phyloP scores from a whole-genome alignment of 352 stramenopile genomes.

The Globisporangium recalcitrans region DNA sequence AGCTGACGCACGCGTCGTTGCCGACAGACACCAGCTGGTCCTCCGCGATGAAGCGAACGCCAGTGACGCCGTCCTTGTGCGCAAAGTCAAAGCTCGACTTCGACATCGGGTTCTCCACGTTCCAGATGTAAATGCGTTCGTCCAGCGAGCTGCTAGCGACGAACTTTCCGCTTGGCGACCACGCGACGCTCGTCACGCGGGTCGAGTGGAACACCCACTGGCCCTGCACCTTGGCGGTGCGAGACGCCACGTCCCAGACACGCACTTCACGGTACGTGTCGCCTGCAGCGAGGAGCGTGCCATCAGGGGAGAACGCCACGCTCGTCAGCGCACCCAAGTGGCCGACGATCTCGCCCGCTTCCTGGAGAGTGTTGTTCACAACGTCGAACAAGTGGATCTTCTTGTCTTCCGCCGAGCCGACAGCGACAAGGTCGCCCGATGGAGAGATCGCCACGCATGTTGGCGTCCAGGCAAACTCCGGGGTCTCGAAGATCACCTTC shows the following conservation, averaged over 20 bases:
- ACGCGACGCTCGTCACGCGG: conserved; percentile 90
- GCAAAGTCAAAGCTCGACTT: conserved; percentile 73
- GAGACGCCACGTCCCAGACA: conserved; percentile 83
- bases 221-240: conserved; percentile 83
- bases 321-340: conserved; percentile 73
- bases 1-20: conserved; percentile 80
- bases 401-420: conserved; percentile 80
- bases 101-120: conserved; percentile 64
- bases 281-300: conserved; percentile 75
- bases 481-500: conserved; percentile 67
- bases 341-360: conserved; percentile 58
- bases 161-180: conserved; percentile 88
- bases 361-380: conserved; percentile 54
- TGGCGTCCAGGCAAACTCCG: conserved; percentile 72
- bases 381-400: conserved; percentile 87
- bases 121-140: conserved; percentile 97
- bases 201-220: conserved; percentile 97
- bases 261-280: conserved; percentile 88
- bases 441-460: conserved; percentile 74
- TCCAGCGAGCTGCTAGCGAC: conserved; percentile 92
- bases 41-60: conserved; percentile 66
- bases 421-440: conserved; percentile 60
- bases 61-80: conserved; percentile 79
- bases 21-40: conserved; percentile 71
- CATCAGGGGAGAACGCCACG: conserved; percentile 84